Conservation (phyloP, 305 asterid species). For the Fraxinus platypoda region DNA sequence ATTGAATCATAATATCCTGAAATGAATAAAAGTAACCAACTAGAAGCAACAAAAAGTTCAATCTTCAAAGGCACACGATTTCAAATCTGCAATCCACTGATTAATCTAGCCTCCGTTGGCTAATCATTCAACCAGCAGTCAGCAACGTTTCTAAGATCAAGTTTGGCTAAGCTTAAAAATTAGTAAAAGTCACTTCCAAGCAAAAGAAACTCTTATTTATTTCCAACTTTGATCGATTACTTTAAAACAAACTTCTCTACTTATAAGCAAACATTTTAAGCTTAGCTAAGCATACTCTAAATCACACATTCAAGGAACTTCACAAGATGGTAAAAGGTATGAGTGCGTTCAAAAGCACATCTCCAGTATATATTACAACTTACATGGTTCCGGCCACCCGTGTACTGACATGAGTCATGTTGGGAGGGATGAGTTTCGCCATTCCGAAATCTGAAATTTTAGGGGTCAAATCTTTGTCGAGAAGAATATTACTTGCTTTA, state of each 20-base stretch:
- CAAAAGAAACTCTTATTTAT: not conserved
- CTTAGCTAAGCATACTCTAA: not conserved
- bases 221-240: not conserved
- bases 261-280: not conserved
- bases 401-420: constrained; percentile 86
- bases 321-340: not conserved
- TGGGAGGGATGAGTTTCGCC: constrained; percentile 83
- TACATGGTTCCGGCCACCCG: constrained; percentile 97
- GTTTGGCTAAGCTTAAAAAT: not conserved
- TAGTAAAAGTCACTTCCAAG: not conserved
- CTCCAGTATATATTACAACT: constrained; percentile 29
- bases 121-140: not conserved
- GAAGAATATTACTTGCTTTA: constrained; percentile 95
- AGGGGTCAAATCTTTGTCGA: constrained; percentile 74
- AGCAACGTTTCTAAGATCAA: not conserved
- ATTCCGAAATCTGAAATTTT: constrained; percentile 94
- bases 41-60: not conserved
- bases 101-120: not conserved
- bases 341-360: not conserved
- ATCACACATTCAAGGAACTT: not conserved
- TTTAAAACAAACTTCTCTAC: not conserved
- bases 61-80: not conserved
- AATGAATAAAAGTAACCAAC: not conserved
- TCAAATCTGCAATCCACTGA: not conserved
- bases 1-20: not conserved